phyloP scores from a whole-genome alignment of 1,284 basidiomycete genomes.

The Butyriboletus pseudospeciosus region DNA sequence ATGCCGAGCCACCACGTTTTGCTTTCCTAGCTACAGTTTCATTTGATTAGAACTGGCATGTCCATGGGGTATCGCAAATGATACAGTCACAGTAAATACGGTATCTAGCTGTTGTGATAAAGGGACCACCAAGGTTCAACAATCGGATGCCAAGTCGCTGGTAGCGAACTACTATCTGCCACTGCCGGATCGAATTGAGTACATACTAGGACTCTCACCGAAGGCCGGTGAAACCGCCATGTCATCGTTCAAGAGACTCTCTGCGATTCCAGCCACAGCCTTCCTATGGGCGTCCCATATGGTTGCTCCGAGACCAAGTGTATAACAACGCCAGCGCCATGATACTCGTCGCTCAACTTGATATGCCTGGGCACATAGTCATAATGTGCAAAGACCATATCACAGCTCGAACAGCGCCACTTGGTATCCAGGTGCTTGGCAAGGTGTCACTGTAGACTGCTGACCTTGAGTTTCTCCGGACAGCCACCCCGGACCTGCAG shows the following conservation, averaged over 20 bases:
- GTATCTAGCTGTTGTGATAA: neutral
- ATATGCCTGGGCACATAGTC: constrained; percentile 15
- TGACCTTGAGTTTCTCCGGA: constrained; percentile 9
- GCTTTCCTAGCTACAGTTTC: neutral
- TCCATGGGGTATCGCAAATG: neutral
- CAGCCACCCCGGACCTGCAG: constrained; percentile 13
- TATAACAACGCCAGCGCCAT: neutral
- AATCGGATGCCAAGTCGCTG: neutral
- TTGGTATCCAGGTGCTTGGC: constrained; percentile 12
- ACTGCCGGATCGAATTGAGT: neutral
- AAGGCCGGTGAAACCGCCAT: neutral
- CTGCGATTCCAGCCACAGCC: neutral
- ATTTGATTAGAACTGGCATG: neutral
- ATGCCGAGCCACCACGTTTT: constrained; percentile 16
- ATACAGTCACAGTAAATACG: neutral
- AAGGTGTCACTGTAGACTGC: constrained; percentile 15
- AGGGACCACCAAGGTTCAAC: neutral
- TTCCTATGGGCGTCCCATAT: neutral
- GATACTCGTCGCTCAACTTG: constrained; percentile 7
- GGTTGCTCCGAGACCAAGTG: neutral
- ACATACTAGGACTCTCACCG: too few species aligned
- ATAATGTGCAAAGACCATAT: constrained; percentile 6
- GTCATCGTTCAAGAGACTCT: neutral
- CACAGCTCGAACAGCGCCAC: constrained; percentile 12
- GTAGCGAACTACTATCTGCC: neutral